Base-by-base conservation (phyloP, 2,329 filamentous ascomycete species). In the Leptographium radiaticola region DNA sequence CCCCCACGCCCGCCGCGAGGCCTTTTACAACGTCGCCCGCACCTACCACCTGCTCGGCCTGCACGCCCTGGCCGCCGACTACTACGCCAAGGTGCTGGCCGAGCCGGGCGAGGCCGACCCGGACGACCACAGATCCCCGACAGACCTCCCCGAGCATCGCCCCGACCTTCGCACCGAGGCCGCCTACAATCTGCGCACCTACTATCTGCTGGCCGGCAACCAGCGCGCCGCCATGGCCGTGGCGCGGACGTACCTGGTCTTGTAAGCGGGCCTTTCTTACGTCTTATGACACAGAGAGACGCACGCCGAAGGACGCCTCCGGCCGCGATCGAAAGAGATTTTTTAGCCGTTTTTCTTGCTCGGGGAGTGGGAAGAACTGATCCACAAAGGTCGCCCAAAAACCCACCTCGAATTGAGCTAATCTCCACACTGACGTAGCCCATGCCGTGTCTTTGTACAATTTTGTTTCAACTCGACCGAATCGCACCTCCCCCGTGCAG, bases 21-120 rank as follows among this genome's bases (percentile, higher is more conserved):
- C 87, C 9, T 84, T 87, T 63, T 94, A 85, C 70, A 95, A 95
- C 62, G 74, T 89, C 49, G 89, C 78, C 2, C 74, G 88, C 25
- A 79, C 82, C 31, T 93, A 86, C 72, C 86, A 93, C 65, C 75
- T 84, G 55, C 71, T 94, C 12, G 87, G 87, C 0, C 70, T 94
- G 55, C 74, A 77, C 20, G 81, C 87, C 63, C 69, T 94, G 33
- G 89, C 89, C 0, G 70, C 87, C 6, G 75, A 81, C 25, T 85
- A 80, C 53, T 97, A 96, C 65, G 72, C 63, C 9, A 67, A 70
- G 54, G 74, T 72, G 9, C 62, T 75, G 33, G 64, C 66, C n/a
- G 72, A 73, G 44, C 38, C 44, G 1, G 18, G 47, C n/a, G n/a
- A n/a, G n/a, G n/a, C n/a, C n/a, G n/a, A n/a, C 20, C 36, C 33